Evolutionary conservation across 2,329 filamentous ascomycete genomes (phyloP).

Genomic region (Pseudopithomyces maydicus): DNA sequence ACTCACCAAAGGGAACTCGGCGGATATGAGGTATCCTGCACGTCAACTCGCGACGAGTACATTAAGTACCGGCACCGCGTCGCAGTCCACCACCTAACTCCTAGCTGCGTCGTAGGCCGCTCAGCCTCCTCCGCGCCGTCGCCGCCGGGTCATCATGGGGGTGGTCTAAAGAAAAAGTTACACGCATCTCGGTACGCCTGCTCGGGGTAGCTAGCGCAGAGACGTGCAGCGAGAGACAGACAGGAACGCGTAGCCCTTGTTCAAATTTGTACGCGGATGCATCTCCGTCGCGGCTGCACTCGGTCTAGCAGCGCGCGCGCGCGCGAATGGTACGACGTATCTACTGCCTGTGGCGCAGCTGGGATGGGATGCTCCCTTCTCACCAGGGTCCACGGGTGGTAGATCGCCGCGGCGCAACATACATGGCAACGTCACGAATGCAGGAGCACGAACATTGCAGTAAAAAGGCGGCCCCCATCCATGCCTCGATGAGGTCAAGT

Average conservation of each 20-base stretch:
- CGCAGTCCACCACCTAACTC: not conserved
- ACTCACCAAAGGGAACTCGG: not conserved
- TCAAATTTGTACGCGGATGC: not conserved
- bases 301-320: constrained; percentile 3
- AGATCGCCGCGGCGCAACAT: not conserved
- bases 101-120: not conserved
- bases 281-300: constrained; percentile 1
- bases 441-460: not conserved
- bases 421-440: not conserved
- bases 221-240: not conserved
- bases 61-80: not conserved
- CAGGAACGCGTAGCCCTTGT: too few relatives aligned
- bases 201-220: not conserved
- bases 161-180: too few relatives aligned
- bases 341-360: not conserved
- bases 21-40: not conserved
- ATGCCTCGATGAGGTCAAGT: constrained; percentile 4
- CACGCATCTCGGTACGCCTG: too few relatives aligned
- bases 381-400: too few relatives aligned
- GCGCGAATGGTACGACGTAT: not conserved
- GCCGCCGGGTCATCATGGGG: not conserved
- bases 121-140: not conserved
- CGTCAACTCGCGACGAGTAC: not conserved
- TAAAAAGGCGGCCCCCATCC: not conserved
- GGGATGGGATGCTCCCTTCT: constrained; percentile 3